Evolutionary conservation across 2,329 filamentous ascomycete genomes (phyloP).

Genomic region (Penicillium sp.): DNA sequence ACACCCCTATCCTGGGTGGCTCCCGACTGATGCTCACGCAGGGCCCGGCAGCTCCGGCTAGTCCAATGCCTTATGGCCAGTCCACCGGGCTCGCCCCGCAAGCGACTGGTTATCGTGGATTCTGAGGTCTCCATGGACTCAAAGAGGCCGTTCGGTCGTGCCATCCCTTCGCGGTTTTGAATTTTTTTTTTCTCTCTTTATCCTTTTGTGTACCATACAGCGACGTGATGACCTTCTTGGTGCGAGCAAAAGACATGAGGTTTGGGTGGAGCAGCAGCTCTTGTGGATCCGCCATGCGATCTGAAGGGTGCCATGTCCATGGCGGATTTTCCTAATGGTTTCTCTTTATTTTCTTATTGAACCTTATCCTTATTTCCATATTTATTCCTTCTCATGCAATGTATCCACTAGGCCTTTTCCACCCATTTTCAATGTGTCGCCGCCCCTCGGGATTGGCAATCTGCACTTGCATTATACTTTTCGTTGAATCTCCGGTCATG

Average conservation of each 20-base stretch:
- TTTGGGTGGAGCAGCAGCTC: constrained; percentile 6
- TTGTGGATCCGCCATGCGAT: constrained; percentile 1
- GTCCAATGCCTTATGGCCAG: constrained; percentile 58
- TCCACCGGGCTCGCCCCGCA: constrained; percentile 89
- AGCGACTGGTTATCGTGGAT: constrained; percentile 66
- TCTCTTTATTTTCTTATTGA: constrained; percentile 11
- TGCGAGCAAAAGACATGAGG: constrained; percentile 22
- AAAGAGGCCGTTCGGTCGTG: constrained; percentile 1
- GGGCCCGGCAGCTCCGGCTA: constrained; percentile 59
- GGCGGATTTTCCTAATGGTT: constrained; percentile 19
- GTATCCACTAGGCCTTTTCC: constrained; percentile 19
- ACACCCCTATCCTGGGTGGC: constrained; percentile 84
- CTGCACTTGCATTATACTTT: too few relatives aligned
- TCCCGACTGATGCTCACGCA: constrained; percentile 93
- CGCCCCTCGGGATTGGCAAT: background rate
- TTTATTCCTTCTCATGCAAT: constrained; percentile 14
- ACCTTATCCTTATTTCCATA: constrained; percentile 8
- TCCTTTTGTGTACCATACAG: constrained; percentile 31
- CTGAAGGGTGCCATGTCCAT: constrained; percentile 7
- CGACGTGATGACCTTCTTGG: constrained; percentile 25
- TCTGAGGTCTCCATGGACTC: constrained; percentile 35
- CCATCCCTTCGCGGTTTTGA: constrained; percentile 9
- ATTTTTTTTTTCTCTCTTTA: constrained; percentile 11
- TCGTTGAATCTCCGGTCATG: too few relatives aligned
- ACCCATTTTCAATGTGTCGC: background rate